These are phyloP conservation scores for Turnera subulata DNA, from an alignment of 345 rosid species.

Conservation along the genomic window DNA sequence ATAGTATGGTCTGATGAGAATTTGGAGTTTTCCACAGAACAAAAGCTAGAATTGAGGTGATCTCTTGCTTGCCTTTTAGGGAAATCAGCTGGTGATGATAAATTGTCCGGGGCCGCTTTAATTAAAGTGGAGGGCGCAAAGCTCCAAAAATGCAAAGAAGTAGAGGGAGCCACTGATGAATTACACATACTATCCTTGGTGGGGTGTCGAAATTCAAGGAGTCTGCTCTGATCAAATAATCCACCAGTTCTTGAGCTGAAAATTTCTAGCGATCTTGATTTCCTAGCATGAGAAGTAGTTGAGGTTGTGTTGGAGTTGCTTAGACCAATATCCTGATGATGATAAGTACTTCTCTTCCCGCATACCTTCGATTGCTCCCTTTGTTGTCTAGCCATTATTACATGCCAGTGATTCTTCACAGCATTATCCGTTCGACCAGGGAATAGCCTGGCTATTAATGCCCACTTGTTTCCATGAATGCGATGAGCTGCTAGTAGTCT, in stretches of 20 bases:
- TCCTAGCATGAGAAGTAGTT: constrained; percentile 18
- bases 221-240: too few species aligned
- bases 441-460: constrained; percentile 28
- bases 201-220: too few species aligned
- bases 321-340: too few species aligned
- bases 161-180: too few species aligned
- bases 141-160: constrained; percentile 32
- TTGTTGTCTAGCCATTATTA: constrained; percentile 29
- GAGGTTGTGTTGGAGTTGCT: constrained; percentile 11
- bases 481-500: constrained; percentile 28
- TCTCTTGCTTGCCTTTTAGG: constrained; percentile 27
- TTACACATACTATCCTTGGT: too few species aligned
- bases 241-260: constrained; percentile 25
- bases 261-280: constrained; percentile 25
- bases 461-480: constrained; percentile 33
- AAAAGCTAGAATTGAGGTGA: constrained; percentile 23
- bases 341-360: constrained; percentile 36
- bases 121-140: constrained; percentile 19
- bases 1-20: too few species aligned
- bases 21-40: constrained; percentile 17
- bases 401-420: constrained; percentile 34
- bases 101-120: constrained; percentile 19
- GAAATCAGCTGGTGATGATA: constrained; percentile 25
- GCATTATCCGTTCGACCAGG: constrained; percentile 34
- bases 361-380: constrained; percentile 34